Percentiles rank a stretch among this genome's conserved stretches.
Conservation (phyloP, 345 rosid species). For the Aquilaria yunnanensis region DNA sequence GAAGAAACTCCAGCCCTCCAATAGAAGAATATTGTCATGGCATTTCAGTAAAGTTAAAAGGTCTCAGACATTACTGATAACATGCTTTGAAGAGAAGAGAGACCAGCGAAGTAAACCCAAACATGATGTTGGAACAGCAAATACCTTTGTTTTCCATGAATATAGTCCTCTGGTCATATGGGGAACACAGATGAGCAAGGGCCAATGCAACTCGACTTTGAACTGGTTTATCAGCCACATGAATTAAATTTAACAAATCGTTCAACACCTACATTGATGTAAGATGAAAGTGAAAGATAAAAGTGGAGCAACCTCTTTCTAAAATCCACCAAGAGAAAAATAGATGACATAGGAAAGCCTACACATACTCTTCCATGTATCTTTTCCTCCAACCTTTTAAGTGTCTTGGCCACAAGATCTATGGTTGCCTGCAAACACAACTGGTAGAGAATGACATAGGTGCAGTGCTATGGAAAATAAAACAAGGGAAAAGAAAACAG, state of each 20-base stretch:
- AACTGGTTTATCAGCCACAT: slow-evolving; percentile 70
- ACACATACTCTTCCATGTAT: slow-evolving; percentile 85
- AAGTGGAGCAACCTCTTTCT: slow-evolving; percentile 5
- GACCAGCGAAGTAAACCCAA: not conserved
- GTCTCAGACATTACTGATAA: not conserved
- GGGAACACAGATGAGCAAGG: slow-evolving; percentile 92
- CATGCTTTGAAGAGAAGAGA: not conserved
- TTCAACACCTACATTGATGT: slow-evolving; percentile 55
- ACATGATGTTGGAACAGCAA: not conserved
- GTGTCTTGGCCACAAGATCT: slow-evolving; percentile 93
- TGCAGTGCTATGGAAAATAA: not conserved
- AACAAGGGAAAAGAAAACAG: slow-evolving; percentile 8
- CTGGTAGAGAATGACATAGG: not conserved
- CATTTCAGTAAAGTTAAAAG: slow-evolving; percentile 12
- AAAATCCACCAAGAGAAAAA: slow-evolving; percentile 2
- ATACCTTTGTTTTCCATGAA: slow-evolving; percentile 76
- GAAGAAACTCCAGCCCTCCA: slow-evolving; percentile 84
- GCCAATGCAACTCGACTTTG: slow-evolving; percentile 89
- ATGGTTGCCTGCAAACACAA: slow-evolving; percentile 74
- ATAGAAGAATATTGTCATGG: slow-evolving; percentile 13
- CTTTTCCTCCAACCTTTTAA: slow-evolving; percentile 97
- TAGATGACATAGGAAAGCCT: slow-evolving; percentile 7
- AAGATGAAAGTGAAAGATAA: slow-evolving; percentile 8
- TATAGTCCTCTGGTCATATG: slow-evolving; percentile 79
- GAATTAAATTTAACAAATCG: slow-evolving; percentile 83